Percentiles rank a stretch among this genome's conserved stretches.
These are phyloP conservation scores for Cytospora mali DNA, from an alignment of 2,329 filamentous ascomycete genomes.

Conservation along the genomic window DNA sequence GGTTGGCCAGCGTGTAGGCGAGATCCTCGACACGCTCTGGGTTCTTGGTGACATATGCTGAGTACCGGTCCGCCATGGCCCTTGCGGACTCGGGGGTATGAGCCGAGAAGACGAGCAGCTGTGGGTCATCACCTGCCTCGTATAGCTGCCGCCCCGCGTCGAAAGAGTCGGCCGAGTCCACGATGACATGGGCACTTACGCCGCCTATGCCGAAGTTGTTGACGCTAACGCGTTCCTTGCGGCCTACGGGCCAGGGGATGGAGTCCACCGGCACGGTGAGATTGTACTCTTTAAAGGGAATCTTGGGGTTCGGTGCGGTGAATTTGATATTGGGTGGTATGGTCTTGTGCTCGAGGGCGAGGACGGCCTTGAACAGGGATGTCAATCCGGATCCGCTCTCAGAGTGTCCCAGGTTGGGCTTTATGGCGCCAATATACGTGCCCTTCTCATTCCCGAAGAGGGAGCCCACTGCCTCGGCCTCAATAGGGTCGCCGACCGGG, in stretches of 20 bases:
- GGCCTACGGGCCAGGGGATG: not conserved
- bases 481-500: no score
- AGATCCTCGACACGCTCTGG: slow-evolving; percentile 12
- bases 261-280: not conserved
- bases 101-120: slow-evolving; percentile 4
- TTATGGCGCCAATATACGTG: slow-evolving; percentile 39
- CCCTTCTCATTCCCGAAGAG: no score
- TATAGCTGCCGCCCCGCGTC: no score
- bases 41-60: not conserved
- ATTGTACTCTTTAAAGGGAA: not conserved
- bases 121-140: not conserved
- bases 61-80: not conserved
- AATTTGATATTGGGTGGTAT: slow-evolving; percentile 34
- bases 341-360: not conserved
- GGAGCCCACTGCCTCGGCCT: no score
- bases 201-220: slow-evolving; percentile 14
- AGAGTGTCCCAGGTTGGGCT: slow-evolving; percentile 32
- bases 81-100: not conserved
- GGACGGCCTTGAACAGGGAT: not conserved
- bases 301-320: slow-evolving; percentile 14
- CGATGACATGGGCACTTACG: not conserved
- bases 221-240: not conserved
- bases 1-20: slow-evolving; percentile 28
- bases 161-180: not conserved
- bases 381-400: slow-evolving; percentile 2